Evolutionary conservation across 2,329 filamentous ascomycete species (phyloP), one percentile per base, ranked within the genome.

Genomic region (Orbilia oligospora): DNA sequence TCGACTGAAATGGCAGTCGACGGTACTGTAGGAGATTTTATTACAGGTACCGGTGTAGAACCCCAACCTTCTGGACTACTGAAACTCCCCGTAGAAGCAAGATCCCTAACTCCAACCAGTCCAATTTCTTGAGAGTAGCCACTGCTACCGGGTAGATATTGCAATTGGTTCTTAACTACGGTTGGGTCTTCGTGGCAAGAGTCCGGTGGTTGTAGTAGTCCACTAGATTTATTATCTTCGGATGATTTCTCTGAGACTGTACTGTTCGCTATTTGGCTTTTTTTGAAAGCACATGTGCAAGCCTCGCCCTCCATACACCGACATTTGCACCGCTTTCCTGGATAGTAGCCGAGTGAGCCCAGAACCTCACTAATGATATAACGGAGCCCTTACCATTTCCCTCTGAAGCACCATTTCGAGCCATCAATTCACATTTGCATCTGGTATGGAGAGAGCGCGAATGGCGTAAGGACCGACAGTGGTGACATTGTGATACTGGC

Each of bases 241-340:
- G 16, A 8, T 0, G 20, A n/a, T 20, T 5, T n/a, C 44, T 16
- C n/a, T 18, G 44, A 20, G 0, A 20, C 44, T 46, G 1, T 20
- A 46, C n/a, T 8, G 2, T 1, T 46, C 44, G 44, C 20, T 18
- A 5, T 18, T 18, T 46, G 44, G 44, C 3, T 9, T 9, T 46
- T 46, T 8, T 46, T 46, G 44, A 10, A 46, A 9, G 44, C 44
- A 46, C 44, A 46, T 20, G 16, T 46, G 9, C 44, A 46, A 10
- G 44, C 44, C 16, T 20, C 44, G n/a, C 44, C 44, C n/a, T 46
- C 44, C 44, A 46, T 46, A 20, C 44, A 46, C 44, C 44, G n/a
- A 20, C 44, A 46, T 10, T 20, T 46, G 20, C 44, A 46, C n/a
- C 44, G 44, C 18, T 46, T 46, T 46, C 18, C 44, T 46, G 8